A percentile compares a stretch with the other conserved stretches of the same genome.
These are phyloP conservation scores for Ascochyta rabiei DNA, from an alignment of 2,329 filamentous ascomycete genomes.

Conservation along the genomic window DNA sequence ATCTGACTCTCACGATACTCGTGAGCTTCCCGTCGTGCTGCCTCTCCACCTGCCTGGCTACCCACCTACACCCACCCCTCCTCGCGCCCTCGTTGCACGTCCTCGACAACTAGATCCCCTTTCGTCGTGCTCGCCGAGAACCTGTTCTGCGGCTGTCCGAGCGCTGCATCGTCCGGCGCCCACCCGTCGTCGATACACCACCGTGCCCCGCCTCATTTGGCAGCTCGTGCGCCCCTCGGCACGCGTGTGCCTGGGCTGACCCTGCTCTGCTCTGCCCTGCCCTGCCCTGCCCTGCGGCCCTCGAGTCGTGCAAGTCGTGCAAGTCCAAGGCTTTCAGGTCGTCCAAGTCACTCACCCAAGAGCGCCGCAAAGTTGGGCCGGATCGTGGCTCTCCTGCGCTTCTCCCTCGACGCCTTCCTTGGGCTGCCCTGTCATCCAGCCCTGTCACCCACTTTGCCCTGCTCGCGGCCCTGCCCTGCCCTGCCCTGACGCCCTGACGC, in stretches of 20 bases:
- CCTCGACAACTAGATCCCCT: neutral
- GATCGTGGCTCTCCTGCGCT: neutral
- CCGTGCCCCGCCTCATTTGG: slow-evolving; percentile 20
- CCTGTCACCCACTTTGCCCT: no score
- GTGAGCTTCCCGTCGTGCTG: no score
- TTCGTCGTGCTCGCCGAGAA: neutral
- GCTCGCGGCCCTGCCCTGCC: neutral
- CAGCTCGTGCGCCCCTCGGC: slow-evolving; percentile 17
- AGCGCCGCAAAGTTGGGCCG: slow-evolving; percentile 9
- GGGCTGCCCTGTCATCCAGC: neutral
- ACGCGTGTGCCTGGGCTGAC: slow-evolving; percentile 17
- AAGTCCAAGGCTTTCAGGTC: neutral
- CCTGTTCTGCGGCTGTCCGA: slow-evolving; percentile 3
- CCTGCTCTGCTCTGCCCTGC: slow-evolving; percentile 23
- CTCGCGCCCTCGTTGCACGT: neutral
- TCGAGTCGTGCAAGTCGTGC: slow-evolving; percentile 8
- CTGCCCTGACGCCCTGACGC: neutral
- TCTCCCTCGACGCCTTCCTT: neutral
- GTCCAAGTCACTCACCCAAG: no score
- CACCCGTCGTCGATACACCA: neutral
- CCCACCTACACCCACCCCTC: no score
- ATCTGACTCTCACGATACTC: neutral
- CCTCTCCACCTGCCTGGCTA: no score
- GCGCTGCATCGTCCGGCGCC: slow-evolving; percentile 1
- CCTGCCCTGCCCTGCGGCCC: slow-evolving; percentile 22